Base-by-base conservation (phyloP, 1,284 basidiomycete genomes). In the Heterobasidion occidentale region DNA sequence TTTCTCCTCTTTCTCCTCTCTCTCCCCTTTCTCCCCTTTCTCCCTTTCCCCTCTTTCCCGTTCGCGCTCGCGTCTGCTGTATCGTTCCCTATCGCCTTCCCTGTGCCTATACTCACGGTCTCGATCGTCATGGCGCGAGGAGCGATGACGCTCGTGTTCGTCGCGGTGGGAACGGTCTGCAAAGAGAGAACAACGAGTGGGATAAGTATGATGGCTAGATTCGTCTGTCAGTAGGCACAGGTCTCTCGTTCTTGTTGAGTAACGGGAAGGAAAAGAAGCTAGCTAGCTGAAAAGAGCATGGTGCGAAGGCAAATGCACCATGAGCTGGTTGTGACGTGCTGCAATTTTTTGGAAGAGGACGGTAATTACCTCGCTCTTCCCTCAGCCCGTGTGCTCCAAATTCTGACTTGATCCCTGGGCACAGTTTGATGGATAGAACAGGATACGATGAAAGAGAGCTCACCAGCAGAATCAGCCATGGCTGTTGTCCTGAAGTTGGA, bases 301-400 rank as follows among this genome's bases (percentile, higher is more conserved):
- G 78, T 81, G 81, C 80, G 75, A 72, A 68, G 69, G 67, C 62
- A 56, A 70, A 73, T 77, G 80, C 83, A 82, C 81, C 81, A 82
- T 85, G 80, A 84, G 82, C 76, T 68, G 67, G 65, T 68, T 64
- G 65, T 71, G 65, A 67, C 56, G 55, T 60, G 63, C 20, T 52
- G 60, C 58, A 58, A 59, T 63, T 62, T 63, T 65, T 59, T 60
- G 54, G 48, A 50, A 27, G 36, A 56, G 52, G 7, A 15, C n/a
- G 47, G 42, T 56, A 62, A 36, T 62, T 69, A 70, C 70, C 68
- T 73, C 71, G 36, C 17, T 56, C 54, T 36, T 56, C 54, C 47
- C 27, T 49, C 27, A 49, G n/a, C 47, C 47, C 47, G 27, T 34
- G 34, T 33, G 19, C 34, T 15, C 14, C 47, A 14, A 27, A 15